Conservation (phyloP, 1,284 basidiomycete genomes). For the Wallemia mellicola region DNA sequence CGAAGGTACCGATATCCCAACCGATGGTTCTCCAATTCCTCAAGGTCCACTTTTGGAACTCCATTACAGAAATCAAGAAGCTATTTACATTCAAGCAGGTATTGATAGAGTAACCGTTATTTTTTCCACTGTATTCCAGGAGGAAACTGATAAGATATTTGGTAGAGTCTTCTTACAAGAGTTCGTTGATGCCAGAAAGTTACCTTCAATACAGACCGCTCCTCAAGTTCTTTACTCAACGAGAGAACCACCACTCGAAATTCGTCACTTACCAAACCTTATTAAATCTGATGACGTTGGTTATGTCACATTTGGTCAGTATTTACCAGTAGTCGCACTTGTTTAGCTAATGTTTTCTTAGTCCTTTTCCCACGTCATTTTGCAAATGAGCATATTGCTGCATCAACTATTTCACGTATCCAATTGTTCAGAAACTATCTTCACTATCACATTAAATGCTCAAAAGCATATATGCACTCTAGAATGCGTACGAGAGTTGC, state of each 20-base stretch:
- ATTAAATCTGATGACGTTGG: constrained; percentile 68
- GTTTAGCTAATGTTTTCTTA: constrained; percentile 8
- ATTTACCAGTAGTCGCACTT: not conserved
- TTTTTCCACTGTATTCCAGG: constrained; percentile 86
- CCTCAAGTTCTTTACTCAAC: constrained; percentile 95
- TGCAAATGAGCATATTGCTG: constrained; percentile 34
- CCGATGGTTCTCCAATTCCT: constrained; percentile 22
- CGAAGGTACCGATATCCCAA: constrained; percentile 24
- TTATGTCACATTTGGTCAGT: constrained; percentile 69
- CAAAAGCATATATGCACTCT: constrained; percentile 97
- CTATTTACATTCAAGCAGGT: constrained; percentile 77
- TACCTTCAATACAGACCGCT: constrained; percentile 79
- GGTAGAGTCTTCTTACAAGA: constrained; percentile 98
- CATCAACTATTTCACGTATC: constrained; percentile 75
- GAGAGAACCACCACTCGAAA: constrained; percentile 82
- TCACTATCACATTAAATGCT: constrained; percentile 93
- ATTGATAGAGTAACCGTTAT: constrained; percentile 90
- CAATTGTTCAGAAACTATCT: constrained; percentile 94
- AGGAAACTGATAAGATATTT: constrained; percentile 89
- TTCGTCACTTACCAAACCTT: constrained; percentile 54
- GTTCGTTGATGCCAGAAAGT: constrained; percentile 87
- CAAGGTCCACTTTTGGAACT: constrained; percentile 68
- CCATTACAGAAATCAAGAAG: constrained; percentile 86
- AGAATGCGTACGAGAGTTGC: constrained; percentile 81
- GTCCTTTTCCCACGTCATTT: constrained; percentile 95